phyloP scores from a whole-genome alignment of 192 early-diverging fungal species.

The Podila epigama region DNA sequence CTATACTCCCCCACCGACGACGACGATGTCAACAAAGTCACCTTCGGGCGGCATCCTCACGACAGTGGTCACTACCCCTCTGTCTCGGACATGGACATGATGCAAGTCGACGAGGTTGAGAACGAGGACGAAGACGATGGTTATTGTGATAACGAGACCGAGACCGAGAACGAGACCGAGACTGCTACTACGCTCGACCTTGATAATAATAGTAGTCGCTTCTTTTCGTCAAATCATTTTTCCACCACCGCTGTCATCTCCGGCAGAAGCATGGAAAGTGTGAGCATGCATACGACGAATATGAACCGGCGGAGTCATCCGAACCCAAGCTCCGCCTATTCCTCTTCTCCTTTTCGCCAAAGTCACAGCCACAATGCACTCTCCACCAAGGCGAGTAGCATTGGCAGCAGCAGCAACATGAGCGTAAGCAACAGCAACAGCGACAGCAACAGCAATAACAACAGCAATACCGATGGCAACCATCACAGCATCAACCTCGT shows the following conservation, averaged over 20 bases:
- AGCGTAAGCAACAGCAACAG: conserved; percentile 6
- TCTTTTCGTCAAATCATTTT: conserved; percentile 1
- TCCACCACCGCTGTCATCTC: not conserved
- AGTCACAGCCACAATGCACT: not conserved
- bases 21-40: conserved; percentile 2
- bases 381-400: conserved; percentile 5
- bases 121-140: no score
- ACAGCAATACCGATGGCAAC: not conserved
- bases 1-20: conserved; percentile 9
- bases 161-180: no score
- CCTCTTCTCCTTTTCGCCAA: not conserved
- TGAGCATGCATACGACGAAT: no score
- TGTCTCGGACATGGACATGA: conserved; percentile 11
- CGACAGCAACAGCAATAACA: conserved; percentile 38
- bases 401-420: conserved; percentile 3
- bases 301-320: not conserved
- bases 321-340: not conserved
- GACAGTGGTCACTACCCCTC: conserved; percentile 38
- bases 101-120: conserved; percentile 37
- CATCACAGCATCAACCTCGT: conserved; percentile 25
- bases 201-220: no score
- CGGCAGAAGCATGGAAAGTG: not conserved
- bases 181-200: no score
- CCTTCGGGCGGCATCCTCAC: not conserved
- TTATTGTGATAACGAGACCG: no score